Conservation (phyloP, 2,329 filamentous ascomycete genomes). For the Fusarium musae region DNA sequence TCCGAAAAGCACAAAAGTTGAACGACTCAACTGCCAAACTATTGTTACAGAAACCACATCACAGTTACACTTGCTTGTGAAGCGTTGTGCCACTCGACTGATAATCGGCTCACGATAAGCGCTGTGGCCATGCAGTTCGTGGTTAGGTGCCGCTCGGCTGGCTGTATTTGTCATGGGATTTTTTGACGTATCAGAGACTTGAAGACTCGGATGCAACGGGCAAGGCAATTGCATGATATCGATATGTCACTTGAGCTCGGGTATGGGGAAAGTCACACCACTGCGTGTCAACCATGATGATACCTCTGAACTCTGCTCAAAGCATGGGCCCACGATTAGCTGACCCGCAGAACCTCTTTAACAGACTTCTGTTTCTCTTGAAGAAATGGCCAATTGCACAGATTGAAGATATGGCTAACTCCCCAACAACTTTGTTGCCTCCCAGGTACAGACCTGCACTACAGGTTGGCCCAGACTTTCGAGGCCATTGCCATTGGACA, state of each 20-base stretch:
- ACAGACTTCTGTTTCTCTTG: background rate
- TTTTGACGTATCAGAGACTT: slow-evolving; percentile 18
- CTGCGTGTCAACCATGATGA: slow-evolving; percentile 13
- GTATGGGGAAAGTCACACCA: slow-evolving; percentile 33
- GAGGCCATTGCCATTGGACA: background rate
- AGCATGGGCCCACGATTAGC: slow-evolving; percentile 28
- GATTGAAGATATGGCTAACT: background rate
- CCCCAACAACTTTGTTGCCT: slow-evolving; percentile 1
- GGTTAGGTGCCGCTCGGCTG: background rate
- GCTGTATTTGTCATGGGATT: background rate
- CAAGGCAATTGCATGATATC: slow-evolving; percentile 31
- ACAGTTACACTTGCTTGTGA: slow-evolving; percentile 4
- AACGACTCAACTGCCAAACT: background rate
- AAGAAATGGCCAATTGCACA: background rate
- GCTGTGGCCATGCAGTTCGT: slow-evolving; percentile 20
- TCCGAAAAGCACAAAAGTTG: slow-evolving; percentile 2
- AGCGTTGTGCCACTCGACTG: slow-evolving; percentile 34
- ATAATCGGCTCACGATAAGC: slow-evolving; percentile 31
- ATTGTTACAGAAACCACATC: slow-evolving; percentile 6
- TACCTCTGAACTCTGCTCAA: slow-evolving; percentile 1
- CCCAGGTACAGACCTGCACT: background rate
- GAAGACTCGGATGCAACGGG: slow-evolving; percentile 12
- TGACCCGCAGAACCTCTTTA: background rate
- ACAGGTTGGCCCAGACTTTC: background rate
- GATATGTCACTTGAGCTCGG: slow-evolving; percentile 15